Evolutionary conservation across 1,139 yeast species (phyloP).

Genomic region (Blastobotrys ciferrii): DNA sequence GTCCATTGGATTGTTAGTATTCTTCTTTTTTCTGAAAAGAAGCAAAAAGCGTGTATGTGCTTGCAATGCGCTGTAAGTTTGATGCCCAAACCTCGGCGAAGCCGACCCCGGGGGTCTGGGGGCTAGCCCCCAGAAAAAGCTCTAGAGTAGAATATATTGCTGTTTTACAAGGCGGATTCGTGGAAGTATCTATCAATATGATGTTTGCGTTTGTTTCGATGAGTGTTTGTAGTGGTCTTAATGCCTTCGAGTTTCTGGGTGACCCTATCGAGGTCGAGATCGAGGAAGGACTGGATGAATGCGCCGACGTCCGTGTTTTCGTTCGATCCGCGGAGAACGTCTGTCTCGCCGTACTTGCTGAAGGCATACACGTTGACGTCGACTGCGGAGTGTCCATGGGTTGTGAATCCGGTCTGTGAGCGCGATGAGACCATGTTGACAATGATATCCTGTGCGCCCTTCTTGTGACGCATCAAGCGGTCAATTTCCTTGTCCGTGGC

Average conservation of each 20-base stretch:
- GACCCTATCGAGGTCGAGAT: conserved; percentile 51
- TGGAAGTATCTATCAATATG: background rate
- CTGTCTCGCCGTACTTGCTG: conserved; percentile 19
- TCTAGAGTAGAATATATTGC: too few relatives aligned
- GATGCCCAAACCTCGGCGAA: too few relatives aligned
- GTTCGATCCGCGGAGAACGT: conserved; percentile 66
- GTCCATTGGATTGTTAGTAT: too few relatives aligned
- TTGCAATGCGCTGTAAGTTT: too few relatives aligned
- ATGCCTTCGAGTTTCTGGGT: conserved; percentile 39
- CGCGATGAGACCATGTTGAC: conserved; percentile 63
- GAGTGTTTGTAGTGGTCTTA: conserved; percentile 2
- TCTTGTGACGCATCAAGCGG: conserved; percentile 18
- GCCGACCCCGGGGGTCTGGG: too few relatives aligned
- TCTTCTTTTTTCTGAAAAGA: too few relatives aligned
- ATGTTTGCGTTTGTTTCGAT: background rate
- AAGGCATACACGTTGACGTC: conserved; percentile 82
- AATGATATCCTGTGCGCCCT: conserved; percentile 44
- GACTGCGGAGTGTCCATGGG: conserved; percentile 88
- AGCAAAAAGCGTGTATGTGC: too few relatives aligned
- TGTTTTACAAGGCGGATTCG: background rate
- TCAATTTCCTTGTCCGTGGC: conserved; percentile 50
- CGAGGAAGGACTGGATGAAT: conserved; percentile 60
- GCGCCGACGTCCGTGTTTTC: conserved; percentile 82
- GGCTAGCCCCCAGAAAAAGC: too few relatives aligned
- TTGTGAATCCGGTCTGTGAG: conserved; percentile 83